These are phyloP conservation scores for Tuber umbilicatum DNA, from an alignment of 495 filamentous ascomycete genomes.

Conservation along the genomic window DNA sequence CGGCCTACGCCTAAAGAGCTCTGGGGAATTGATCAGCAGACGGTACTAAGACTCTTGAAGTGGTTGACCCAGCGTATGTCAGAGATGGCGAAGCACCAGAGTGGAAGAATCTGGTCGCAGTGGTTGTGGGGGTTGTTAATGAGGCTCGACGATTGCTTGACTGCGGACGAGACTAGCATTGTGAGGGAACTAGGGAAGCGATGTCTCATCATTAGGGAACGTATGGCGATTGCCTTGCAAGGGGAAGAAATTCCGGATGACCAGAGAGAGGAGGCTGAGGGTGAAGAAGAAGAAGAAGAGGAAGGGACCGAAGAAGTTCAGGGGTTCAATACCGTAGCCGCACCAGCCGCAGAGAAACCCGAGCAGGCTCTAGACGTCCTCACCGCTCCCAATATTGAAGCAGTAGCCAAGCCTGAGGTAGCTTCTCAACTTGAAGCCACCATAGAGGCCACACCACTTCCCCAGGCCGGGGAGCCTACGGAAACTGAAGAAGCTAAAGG, in stretches of 20 bases:
- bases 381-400: neutral
- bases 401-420: neutral
- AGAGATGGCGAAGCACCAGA: constrained; percentile 6
- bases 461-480: neutral
- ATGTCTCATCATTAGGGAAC: constrained; percentile 19
- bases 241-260: constrained; percentile 11
- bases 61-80: constrained; percentile 4
- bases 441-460: neutral
- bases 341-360: neutral
- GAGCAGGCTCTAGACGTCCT: neutral
- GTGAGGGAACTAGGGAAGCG: constrained; percentile 38
- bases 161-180: constrained; percentile 43
- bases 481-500: neutral
- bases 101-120: constrained; percentile 40
- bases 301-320: constrained; percentile 1
- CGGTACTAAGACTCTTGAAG: constrained; percentile 11
- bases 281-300: constrained; percentile 1
- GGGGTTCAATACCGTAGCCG: neutral
- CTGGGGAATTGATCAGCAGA: constrained; percentile 25
- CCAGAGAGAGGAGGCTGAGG: constrained; percentile 11
- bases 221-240: constrained; percentile 13
- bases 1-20: constrained; percentile 12
- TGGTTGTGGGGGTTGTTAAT: constrained; percentile 47
- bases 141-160: constrained; percentile 44
- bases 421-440: neutral